These are phyloP conservation scores for Pleurotus ostreatus DNA, from an alignment of 768 basidiomycete genomes.

Conservation along the genomic window DNA sequence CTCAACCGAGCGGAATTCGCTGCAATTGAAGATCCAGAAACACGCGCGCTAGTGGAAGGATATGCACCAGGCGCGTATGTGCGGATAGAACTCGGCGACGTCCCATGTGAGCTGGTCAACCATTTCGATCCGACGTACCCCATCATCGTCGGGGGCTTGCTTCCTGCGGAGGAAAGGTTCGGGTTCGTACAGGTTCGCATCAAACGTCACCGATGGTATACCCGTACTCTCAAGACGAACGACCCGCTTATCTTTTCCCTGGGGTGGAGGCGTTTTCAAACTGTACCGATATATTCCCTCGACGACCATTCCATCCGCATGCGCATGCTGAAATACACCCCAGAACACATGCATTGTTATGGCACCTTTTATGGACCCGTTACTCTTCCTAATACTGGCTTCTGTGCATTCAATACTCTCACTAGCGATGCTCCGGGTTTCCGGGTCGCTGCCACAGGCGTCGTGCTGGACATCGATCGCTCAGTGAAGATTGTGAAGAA, in stretches of 20 bases:
- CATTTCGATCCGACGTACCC: constrained; percentile 92
- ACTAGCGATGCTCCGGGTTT: constrained; percentile 67
- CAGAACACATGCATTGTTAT: constrained; percentile 99
- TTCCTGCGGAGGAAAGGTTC: constrained; percentile 86
- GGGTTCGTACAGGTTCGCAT: constrained; percentile 93
- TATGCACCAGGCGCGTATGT: constrained; percentile 89
- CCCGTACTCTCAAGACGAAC: constrained; percentile 90
- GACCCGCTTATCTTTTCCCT: constrained; percentile 94
- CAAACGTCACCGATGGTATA: constrained; percentile 95
- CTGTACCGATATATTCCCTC: constrained; percentile 89
- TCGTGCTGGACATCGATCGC: constrained; percentile 89
- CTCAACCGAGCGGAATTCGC: constrained; percentile 86
- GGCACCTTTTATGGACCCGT: constrained; percentile 97
- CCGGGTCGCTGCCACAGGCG: constrained; percentile 89
- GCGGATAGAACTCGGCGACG: constrained; percentile 79
- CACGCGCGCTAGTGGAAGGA: constrained; percentile 85
- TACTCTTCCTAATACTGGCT: constrained; percentile 88
- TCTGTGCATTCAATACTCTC: constrained; percentile 94
- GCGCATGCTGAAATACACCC: constrained; percentile 99
- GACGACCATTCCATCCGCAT: constrained; percentile 98
- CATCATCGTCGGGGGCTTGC: constrained; percentile 87
- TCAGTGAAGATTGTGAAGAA: constrained; percentile 98
- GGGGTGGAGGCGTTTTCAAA: constrained; percentile 98
- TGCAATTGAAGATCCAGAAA: constrained; percentile 60
- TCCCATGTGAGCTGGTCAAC: constrained; percentile 90